These are phyloP conservation scores for Pythium oligandrum DNA, from an alignment of 352 stramenopile species.

Conservation along the genomic window DNA sequence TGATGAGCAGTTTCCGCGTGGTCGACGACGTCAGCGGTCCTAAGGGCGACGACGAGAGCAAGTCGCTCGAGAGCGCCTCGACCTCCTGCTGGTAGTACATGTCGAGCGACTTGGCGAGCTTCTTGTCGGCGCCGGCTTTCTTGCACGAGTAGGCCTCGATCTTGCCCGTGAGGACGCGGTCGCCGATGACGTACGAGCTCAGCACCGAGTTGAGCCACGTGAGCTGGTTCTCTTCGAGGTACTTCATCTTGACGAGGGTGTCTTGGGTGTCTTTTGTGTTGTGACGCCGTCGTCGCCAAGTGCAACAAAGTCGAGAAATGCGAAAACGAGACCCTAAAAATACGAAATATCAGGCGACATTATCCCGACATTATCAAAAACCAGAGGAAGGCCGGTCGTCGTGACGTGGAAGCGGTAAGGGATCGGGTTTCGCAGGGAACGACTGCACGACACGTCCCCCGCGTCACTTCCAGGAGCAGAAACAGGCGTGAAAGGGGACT, in stretches of 20 bases:
- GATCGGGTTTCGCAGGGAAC: too few relatives aligned
- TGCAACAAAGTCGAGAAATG: not conserved
- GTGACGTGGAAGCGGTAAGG: too few relatives aligned
- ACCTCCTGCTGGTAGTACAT: conserved; percentile 83
- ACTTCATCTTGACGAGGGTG: conserved; percentile 78
- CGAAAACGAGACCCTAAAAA: conserved; percentile 4
- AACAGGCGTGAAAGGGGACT: too few relatives aligned
- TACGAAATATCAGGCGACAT: conserved; percentile 4
- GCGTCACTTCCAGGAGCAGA: too few relatives aligned
- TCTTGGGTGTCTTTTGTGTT: not conserved
- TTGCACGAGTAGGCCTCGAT: conserved; percentile 93
- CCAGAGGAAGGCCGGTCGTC: too few relatives aligned
- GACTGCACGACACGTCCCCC: too few relatives aligned
- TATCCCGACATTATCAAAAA: too few relatives aligned
- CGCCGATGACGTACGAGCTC: conserved; percentile 77
- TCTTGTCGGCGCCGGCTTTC: conserved; percentile 89
- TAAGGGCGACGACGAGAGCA: conserved; percentile 70
- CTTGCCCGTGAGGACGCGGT: conserved; percentile 83
- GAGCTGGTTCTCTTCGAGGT: conserved; percentile 88
- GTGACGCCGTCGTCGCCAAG: not conserved
- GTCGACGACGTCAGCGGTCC: conserved; percentile 65
- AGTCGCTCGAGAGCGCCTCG: conserved; percentile 41
- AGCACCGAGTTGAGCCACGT: conserved; percentile 89
- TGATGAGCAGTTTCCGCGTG: conserved; percentile 89
- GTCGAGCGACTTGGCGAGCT: conserved; percentile 87